phyloP scores from a whole-genome alignment of 768 basidiomycete genomes.

The Porphyrellus cyaneotinctus region DNA sequence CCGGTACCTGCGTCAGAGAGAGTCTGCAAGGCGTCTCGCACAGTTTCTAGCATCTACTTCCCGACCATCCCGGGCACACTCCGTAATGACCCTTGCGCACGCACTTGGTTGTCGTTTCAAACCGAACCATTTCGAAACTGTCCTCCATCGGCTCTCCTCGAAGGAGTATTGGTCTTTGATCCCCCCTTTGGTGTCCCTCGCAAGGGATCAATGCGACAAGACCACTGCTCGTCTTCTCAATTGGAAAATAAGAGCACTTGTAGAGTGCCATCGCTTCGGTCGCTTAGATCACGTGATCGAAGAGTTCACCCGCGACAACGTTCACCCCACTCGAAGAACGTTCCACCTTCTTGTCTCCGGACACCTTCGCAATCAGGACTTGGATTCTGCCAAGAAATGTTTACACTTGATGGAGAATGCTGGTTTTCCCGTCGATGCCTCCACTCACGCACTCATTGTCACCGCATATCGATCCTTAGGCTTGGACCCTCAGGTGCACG shows the following conservation, averaged over 20 bases:
- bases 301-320: slow-evolving; percentile 44
- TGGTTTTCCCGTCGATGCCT: slow-evolving; percentile 49
- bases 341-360: slow-evolving; percentile 67
- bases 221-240: slow-evolving; percentile 59
- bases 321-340: slow-evolving; percentile 56
- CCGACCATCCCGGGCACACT: slow-evolving; percentile 40
- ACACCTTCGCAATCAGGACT: slow-evolving; percentile 64
- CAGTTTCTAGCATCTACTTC: slow-evolving; percentile 30
- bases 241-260: slow-evolving; percentile 61
- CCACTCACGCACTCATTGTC: slow-evolving; percentile 58
- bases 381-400: slow-evolving; percentile 49
- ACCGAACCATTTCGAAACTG: slow-evolving; percentile 55
- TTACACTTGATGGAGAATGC: slow-evolving; percentile 55
- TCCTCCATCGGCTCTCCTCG: slow-evolving; percentile 47
- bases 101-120: slow-evolving; percentile 47
- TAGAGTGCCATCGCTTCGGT: slow-evolving; percentile 50
- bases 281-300: slow-evolving; percentile 43
- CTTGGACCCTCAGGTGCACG: slow-evolving; percentile 49
- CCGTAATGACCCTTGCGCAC: slow-evolving; percentile 46
- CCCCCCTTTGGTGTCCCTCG: slow-evolving; percentile 45
- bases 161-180: slow-evolving; percentile 49
- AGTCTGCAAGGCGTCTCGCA: slow-evolving; percentile 33
- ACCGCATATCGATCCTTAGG: slow-evolving; percentile 59
- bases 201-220: slow-evolving; percentile 44
- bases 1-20: slow-evolving; percentile 31